Conservation (phyloP, 495 filamentous ascomycete species). For the Neurospora sp. region DNA sequence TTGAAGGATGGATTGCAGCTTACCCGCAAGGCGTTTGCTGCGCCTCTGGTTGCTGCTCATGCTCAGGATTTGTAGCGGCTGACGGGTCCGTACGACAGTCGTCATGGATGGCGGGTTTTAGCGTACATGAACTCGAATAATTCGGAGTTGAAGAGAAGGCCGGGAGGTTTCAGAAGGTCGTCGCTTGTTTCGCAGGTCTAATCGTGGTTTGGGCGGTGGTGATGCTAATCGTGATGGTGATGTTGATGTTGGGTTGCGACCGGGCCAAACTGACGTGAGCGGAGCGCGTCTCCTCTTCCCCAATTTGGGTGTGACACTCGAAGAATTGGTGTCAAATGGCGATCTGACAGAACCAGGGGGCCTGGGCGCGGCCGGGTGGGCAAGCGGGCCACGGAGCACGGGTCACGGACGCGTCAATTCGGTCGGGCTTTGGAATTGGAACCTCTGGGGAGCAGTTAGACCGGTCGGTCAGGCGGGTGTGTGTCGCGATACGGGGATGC, state of each 20-base stretch:
- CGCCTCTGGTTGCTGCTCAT: slow-evolving; percentile 49
- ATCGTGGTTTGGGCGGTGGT: not conserved
- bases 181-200: not conserved
- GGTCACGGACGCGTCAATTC: not conserved
- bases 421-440: not conserved
- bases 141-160: not conserved
- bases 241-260: slow-evolving; percentile 2
- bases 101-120: slow-evolving; percentile 43
- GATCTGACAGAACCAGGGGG: not conserved
- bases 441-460: not conserved
- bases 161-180: not conserved
- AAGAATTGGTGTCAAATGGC: not conserved
- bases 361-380: not conserved
- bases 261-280: not conserved
- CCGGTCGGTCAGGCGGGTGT: not conserved
- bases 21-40: slow-evolving; percentile 48
- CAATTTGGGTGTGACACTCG: not conserved
- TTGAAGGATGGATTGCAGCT: slow-evolving; percentile 14
- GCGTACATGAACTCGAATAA: slow-evolving; percentile 16
- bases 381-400: not conserved
- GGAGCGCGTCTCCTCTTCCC: slow-evolving; percentile 5
- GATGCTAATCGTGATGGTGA: not conserved
- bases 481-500: slow-evolving; percentile 1
- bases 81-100: slow-evolving; percentile 48
- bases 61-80: slow-evolving; percentile 48